Evolutionary conservation across 1,139 yeast genomes (phyloP).

Genomic region (Saccharomyces hybrid): DNA sequence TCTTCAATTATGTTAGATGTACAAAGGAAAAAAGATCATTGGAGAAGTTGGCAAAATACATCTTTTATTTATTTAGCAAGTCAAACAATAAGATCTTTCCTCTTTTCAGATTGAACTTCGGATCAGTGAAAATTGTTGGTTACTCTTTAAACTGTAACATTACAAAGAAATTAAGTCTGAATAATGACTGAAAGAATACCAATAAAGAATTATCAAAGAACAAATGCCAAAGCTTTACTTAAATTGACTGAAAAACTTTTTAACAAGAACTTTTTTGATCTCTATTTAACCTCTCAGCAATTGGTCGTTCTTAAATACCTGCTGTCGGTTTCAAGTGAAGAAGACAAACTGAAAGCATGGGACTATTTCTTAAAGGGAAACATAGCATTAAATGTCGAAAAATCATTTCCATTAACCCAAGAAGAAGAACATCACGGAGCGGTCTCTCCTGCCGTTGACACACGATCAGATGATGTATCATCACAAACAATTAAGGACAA

Average conservation of each 20-base stretch:
- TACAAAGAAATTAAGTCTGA: conserved; percentile 1
- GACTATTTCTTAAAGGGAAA: conserved; percentile 48
- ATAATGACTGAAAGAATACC: conserved; percentile 16
- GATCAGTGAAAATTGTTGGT: not conserved
- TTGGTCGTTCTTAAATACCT: conserved; percentile 45
- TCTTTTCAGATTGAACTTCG: not conserved
- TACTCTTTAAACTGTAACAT: not conserved
- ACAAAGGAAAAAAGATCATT: not conserved
- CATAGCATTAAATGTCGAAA: conserved; percentile 35
- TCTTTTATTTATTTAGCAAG: not conserved
- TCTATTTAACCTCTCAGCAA: conserved; percentile 58
- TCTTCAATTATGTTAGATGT: not conserved
- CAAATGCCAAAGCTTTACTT: conserved; percentile 32
- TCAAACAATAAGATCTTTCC: not conserved
- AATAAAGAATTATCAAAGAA: conserved; percentile 24
- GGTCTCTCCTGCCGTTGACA: not conserved
- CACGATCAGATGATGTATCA: not conserved
- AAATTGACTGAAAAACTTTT: conserved; percentile 45
- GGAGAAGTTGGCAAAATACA: not conserved
- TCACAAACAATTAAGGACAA: not conserved
- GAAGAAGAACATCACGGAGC: not conserved
- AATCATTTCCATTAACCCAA: not conserved
- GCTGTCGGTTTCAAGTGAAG: conserved; percentile 26
- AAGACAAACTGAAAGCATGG: conserved; percentile 40
- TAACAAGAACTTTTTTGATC: conserved; percentile 44